phyloP scores from a whole-genome alignment of 805 yeast species.

The Kodamaea lidongshanica region DNA sequence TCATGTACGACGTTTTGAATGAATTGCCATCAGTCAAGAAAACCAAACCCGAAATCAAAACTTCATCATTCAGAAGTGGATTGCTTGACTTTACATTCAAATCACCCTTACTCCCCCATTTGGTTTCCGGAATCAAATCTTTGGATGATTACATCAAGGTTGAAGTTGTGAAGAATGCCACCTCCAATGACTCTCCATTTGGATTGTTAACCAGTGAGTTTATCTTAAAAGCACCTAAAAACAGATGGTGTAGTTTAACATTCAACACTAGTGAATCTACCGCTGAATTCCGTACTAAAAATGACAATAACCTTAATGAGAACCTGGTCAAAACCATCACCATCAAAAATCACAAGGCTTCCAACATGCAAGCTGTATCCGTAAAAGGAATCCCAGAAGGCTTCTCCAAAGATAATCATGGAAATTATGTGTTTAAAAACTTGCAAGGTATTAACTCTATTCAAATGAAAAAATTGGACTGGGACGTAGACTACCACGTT shows the following conservation, averaged over 20 bases:
- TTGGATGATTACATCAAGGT: constrained; percentile 44
- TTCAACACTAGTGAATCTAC: constrained; percentile 49
- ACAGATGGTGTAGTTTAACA: constrained; percentile 56
- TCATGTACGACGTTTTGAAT: constrained; percentile 37
- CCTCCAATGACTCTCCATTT: constrained; percentile 42
- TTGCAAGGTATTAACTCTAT: constrained; percentile 59
- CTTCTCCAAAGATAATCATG: constrained; percentile 34
- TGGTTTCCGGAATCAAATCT: constrained; percentile 24
- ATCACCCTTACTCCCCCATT: constrained; percentile 41
- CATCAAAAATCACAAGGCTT: constrained; percentile 29
- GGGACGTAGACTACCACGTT: constrained; percentile 52
- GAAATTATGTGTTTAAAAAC: constrained; percentile 46
- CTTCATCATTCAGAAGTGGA: constrained; percentile 39
- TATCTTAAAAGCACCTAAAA: constrained; percentile 49
- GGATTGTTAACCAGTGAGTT: constrained; percentile 64
- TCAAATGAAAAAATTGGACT: constrained; percentile 58
- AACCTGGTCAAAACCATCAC: constrained; percentile 65
- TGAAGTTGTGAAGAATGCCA: constrained; percentile 46
- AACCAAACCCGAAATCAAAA: constrained; percentile 21
- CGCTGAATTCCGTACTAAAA: constrained; percentile 10
- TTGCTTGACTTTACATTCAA: constrained; percentile 48
- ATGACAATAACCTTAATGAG: constrained; percentile 16
- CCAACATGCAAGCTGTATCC: constrained; percentile 5
- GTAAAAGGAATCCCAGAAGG: constrained; percentile 37
- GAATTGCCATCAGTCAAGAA: constrained; percentile 63